Conservation (phyloP, 352 stramenopile species). For the Achlya hypogyna region DNA sequence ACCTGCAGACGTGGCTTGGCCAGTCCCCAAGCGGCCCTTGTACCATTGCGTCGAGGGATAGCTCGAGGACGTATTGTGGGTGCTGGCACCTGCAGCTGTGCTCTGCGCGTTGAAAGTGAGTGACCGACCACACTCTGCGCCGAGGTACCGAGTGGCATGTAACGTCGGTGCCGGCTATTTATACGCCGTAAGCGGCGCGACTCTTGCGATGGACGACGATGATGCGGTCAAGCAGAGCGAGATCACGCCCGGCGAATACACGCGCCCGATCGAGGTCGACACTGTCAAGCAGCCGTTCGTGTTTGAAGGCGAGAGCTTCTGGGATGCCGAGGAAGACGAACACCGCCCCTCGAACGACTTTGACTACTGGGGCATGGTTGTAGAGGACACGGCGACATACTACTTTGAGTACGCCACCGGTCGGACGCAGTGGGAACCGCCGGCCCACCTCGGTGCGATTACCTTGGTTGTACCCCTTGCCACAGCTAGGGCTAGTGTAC, state of each 20-base stretch:
- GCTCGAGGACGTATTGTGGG: too few relatives aligned
- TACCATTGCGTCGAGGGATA: too few relatives aligned
- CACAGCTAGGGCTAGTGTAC: neutral
- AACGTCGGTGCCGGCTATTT: neutral
- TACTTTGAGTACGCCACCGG: slow-evolving; percentile 8
- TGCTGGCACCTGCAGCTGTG: too few relatives aligned
- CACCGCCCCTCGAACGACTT: neutral
- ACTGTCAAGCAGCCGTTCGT: neutral
- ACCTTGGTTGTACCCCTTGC: neutral
- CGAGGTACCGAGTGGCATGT: too few relatives aligned
- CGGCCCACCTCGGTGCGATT: neutral
- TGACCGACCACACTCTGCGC: too few relatives aligned
- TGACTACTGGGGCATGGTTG: slow-evolving; percentile 12
- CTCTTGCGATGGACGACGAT: neutral
- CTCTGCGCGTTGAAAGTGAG: too few relatives aligned
- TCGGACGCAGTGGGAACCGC: neutral
- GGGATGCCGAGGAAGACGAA: neutral
- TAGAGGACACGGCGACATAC: neutral
- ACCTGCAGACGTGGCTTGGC: too few relatives aligned
- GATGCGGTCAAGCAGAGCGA: neutral
- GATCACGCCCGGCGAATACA: slow-evolving; percentile 4
- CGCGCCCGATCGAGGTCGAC: neutral
- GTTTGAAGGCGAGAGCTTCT: slow-evolving; percentile 15
- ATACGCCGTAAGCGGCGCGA: neutral
- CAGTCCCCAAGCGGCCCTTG: too few relatives aligned